Base-by-base conservation (phyloP, 163 green algal genomes). In the Trebouxiophyceae sp. region DNA sequence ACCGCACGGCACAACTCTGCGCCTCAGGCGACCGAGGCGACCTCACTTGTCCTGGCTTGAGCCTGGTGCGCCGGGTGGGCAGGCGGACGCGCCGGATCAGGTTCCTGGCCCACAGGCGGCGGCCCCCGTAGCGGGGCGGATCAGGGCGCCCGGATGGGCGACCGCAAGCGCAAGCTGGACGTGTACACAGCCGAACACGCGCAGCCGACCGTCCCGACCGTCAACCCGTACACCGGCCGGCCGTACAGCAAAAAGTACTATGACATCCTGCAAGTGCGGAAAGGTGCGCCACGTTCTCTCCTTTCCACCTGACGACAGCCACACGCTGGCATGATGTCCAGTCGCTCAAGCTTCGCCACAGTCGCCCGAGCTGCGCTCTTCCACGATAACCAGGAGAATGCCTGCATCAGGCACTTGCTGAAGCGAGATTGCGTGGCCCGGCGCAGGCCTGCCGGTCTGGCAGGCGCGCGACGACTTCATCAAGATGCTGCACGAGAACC, bases 391-490 rank as follows among this genome's bases (percentile, higher is more conserved):
- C 16, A 20, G 16, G 16, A 20, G 45, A 54, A n/a, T 54, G 45
- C 16, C 45, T 54, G 45, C 45, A 54, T 54, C 20, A n/a, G 16
- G 16, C 45, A 16, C 16, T 16, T 54, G 20, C 45, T 54, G 45
- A 54, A 16, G 16, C 45, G 16, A 20, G 45, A 54, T 54, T 16
- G 16, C 45, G 20, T n/a, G n/a, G n/a, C n/a, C n/a, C n/a, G 5
- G 19, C 24, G 62, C 79, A 92, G 86, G 84, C 24, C 80, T 99
- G 45, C 95, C 95, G 29, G 93, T 99, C 24, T 99, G 92, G 92
- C 90, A 97, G 72, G 91, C 93, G 54, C 95, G 91, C 63, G 75
- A 85, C 3, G 92, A 99, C 45, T 96, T 99, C 57, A 66, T 95
- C 16, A 82, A 91, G 1, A 97, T 97, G 87, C 75, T 99, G 16